These are phyloP conservation scores for Withania somnifera DNA, from an alignment of 305 asterid genomes.

Conservation along the genomic window DNA sequence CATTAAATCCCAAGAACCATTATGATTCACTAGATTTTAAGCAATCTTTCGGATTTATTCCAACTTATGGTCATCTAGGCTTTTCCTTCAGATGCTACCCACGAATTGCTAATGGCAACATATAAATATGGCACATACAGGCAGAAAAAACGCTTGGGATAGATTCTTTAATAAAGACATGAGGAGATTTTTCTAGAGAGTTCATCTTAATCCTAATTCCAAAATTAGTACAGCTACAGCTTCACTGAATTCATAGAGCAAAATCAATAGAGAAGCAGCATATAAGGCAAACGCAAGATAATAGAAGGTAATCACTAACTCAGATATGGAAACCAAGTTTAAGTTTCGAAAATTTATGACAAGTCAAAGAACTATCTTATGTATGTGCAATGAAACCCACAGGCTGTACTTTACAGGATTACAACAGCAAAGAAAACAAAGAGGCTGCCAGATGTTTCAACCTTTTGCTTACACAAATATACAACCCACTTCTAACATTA, in stretches of 20 bases:
- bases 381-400: constrained; percentile 64
- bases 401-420: constrained; percentile 51
- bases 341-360: constrained; percentile 10
- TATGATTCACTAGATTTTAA: background rate
- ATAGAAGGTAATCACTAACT: background rate
- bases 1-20: background rate
- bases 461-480: constrained; percentile 40
- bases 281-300: background rate
- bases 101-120: background rate
- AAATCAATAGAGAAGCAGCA: background rate
- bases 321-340: constrained; percentile 1
- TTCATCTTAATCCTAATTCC: background rate
- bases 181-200: background rate
- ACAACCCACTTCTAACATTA: constrained; percentile 46
- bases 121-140: background rate
- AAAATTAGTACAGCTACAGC: background rate
- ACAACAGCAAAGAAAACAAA: constrained; percentile 37
- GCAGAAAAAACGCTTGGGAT: background rate
- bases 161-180: background rate
- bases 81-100: background rate
- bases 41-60: background rate
- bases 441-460: constrained; percentile 32
- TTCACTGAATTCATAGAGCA: background rate
- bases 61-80: background rate
- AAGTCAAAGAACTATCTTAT: constrained; percentile 26